Conservation (phyloP, 768 basidiomycete species). For the Cyclocybe cylindracea region DNA sequence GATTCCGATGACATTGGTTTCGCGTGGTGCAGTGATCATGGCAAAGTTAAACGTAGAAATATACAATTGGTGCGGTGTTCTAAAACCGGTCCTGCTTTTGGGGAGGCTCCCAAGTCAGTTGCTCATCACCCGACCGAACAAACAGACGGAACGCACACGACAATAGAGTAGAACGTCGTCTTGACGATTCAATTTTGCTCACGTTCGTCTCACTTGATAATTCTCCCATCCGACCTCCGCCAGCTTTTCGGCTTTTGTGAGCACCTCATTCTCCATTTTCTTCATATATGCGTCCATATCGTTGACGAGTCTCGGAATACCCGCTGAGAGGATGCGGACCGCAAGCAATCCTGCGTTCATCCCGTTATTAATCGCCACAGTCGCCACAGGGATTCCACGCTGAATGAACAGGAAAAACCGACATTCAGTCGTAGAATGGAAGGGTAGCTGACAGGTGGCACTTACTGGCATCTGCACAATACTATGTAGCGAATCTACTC, state of each 20-base stretch:
- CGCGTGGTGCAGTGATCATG: not conserved
- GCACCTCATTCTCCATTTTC: constrained; percentile 24
- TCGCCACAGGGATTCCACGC: constrained; percentile 97
- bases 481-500: constrained; percentile 94
- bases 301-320: constrained; percentile 62
- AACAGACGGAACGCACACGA: too few species aligned
- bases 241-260: constrained; percentile 37
- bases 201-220: constrained; percentile 52
- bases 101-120: not conserved
- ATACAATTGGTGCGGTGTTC: not conserved
- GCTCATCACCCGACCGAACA: too few species aligned
- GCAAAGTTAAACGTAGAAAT: not conserved
- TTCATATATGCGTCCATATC: constrained; percentile 78
- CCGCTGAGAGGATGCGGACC: constrained; percentile 81
- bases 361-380: constrained; percentile 95
- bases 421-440: not conserved
- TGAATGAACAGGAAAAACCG: constrained; percentile 27
- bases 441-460: constrained; percentile 14
- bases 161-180: too few species aligned
- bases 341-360: constrained; percentile 93
- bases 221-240: constrained; percentile 84
- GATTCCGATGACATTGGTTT: not conserved
- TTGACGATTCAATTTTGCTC: not conserved
- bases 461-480: constrained; percentile 99
- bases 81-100: not conserved